Conservation (phyloP, 1,284 basidiomycete species). For the Xerocomus nothofagi region DNA sequence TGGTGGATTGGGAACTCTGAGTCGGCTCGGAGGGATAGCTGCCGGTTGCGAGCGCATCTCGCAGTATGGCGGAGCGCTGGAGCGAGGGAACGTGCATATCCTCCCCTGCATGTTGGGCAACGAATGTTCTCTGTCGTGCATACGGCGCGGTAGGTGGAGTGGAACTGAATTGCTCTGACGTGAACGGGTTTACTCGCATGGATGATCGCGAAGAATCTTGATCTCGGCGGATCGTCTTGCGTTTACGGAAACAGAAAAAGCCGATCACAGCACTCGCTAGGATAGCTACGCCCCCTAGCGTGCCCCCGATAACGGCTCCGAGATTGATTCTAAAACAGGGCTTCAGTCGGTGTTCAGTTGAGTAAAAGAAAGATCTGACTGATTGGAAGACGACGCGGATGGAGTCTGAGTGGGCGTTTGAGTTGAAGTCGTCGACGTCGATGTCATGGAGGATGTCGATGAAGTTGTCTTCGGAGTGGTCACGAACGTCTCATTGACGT, state of each 20-base stretch:
- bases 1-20: constrained; percentile 1
- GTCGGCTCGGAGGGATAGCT: neutral
- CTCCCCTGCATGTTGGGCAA: neutral
- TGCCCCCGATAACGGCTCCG: constrained; percentile 20
- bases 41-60: constrained; percentile 3
- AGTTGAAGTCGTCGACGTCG: constrained; percentile 10
- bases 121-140: neutral
- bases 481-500: constrained; percentile 25
- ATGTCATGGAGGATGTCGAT: neutral
- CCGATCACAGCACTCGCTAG: constrained; percentile 4
- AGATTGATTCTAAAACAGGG: constrained; percentile 10
- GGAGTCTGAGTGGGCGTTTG: constrained; percentile 11
- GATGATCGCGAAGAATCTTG: neutral
- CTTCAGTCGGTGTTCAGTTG: constrained; percentile 6
- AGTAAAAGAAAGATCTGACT: constrained; percentile 10
- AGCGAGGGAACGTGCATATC: constrained; percentile 1
- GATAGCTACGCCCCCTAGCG: constrained; percentile 16
- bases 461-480: constrained; percentile 6
- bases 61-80: constrained; percentile 18
- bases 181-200: constrained; percentile 8
- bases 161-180: neutral
- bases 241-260: constrained; percentile 12
- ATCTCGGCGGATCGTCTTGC: neutral
- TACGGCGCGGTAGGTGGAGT: neutral
- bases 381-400: neutral